These are phyloP conservation scores for Euclidium syriacum DNA, from an alignment of 345 rosid species.

Conservation along the genomic window DNA sequence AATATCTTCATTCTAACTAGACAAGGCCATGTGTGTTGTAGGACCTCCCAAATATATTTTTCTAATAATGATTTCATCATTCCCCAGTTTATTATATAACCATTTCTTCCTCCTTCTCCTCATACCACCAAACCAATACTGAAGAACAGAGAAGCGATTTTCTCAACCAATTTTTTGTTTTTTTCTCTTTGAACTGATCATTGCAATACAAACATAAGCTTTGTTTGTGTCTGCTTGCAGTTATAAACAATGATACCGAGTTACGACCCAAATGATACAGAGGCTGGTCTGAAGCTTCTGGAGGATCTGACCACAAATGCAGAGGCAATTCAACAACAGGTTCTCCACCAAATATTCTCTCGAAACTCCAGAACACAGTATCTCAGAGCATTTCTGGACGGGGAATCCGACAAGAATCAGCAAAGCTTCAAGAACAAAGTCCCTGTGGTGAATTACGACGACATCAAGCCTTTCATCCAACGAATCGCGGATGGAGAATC, in stretches of 20 bases:
- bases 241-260: constrained; percentile 51
- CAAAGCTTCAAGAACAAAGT: constrained; percentile 57
- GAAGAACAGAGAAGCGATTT: constrained; percentile 20
- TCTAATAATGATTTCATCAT: constrained; percentile 26
- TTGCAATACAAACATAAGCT: constrained; percentile 17
- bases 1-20: constrained; percentile 54
- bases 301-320: constrained; percentile 75
- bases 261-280: constrained; percentile 66
- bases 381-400: constrained; percentile 48
- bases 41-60: constrained; percentile 54
- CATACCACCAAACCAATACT: constrained; percentile 33
- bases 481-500: constrained; percentile 74
- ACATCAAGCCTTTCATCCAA: constrained; percentile 61
- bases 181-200: constrained; percentile 6
- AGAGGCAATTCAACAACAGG: constrained; percentile 46
- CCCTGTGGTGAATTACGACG: constrained; percentile 80
- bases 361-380: constrained; percentile 59
- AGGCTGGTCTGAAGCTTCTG: constrained; percentile 63
- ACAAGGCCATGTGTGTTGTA: constrained; percentile 86
- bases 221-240: constrained; percentile 22
- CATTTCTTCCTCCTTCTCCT: constrained; percentile 31
- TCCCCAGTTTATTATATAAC: constrained; percentile 55
- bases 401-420: constrained; percentile 38
- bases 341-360: constrained; percentile 50
- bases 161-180: neutral